Conservation (phyloP, 1,139 yeast species). For the Spathaspora sp. region DNA sequence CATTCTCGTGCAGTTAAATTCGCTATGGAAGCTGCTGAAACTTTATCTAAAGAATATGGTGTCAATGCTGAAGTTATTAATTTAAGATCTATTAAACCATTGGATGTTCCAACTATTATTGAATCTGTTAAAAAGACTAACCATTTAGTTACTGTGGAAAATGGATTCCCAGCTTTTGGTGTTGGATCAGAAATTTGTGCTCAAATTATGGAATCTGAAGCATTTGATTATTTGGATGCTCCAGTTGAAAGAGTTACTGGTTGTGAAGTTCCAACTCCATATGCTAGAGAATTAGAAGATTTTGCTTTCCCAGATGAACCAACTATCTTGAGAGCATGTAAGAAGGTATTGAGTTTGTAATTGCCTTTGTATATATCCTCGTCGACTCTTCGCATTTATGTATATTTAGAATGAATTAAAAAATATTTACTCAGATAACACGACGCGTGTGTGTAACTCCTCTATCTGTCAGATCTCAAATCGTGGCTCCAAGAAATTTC, state of each 20-base stretch:
- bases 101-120: constrained; percentile 84
- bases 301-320: constrained; percentile 98
- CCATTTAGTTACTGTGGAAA: constrained; percentile 93
- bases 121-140: constrained; percentile 94
- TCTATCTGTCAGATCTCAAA: too few species aligned
- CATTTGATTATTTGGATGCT: constrained; percentile 96
- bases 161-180: constrained; percentile 98
- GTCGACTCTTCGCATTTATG: neutral
- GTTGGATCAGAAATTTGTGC: constrained; percentile 98
- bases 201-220: constrained; percentile 97
- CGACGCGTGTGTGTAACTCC: too few species aligned
- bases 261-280: constrained; percentile 99
- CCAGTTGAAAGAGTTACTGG: constrained; percentile 99
- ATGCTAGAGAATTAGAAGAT: constrained; percentile 94
- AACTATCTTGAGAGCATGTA: constrained; percentile 85
- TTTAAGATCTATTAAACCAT: constrained; percentile 95
- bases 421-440: neutral
- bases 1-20: constrained; percentile 89
- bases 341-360: constrained; percentile 78
- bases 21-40: constrained; percentile 88
- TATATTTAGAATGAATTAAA: neutral
- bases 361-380: neutral
- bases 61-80: constrained; percentile 92
- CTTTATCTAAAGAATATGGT: constrained; percentile 78
- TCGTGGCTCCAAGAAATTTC: too few species aligned